Conservation (phyloP, 2,329 filamentous ascomycete species). For the Pyricularia grisea region DNA sequence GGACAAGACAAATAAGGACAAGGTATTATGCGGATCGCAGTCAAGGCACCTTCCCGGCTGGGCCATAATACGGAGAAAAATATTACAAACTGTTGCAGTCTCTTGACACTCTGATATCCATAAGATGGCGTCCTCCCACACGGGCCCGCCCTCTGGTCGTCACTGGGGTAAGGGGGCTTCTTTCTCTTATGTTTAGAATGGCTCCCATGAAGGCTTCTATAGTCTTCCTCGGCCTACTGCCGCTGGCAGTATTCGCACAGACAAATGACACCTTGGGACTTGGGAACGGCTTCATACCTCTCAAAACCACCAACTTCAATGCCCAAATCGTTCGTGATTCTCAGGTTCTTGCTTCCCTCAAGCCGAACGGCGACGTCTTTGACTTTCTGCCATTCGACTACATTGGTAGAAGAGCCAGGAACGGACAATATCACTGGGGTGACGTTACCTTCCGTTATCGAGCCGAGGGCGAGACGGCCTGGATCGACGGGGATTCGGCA, state of each 20-base stretch:
- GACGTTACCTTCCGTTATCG: slow-evolving; percentile 48
- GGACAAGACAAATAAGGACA: neutral
- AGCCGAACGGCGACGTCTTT: slow-evolving; percentile 28
- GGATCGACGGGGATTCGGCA: slow-evolving; percentile 3
- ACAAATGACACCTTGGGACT: neutral
- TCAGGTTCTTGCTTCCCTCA: slow-evolving; percentile 39
- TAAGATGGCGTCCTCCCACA: neutral
- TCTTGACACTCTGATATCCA: neutral
- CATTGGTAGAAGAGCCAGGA: slow-evolving; percentile 32
- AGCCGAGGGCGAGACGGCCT: neutral
- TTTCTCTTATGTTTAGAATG: neutral
- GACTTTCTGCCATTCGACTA: slow-evolving; percentile 47
- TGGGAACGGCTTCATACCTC: slow-evolving; percentile 26
- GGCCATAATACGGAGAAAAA: neutral
- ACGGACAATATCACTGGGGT: slow-evolving; percentile 49
- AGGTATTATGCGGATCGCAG: neutral
- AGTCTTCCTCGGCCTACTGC: neutral
- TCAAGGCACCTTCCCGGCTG: neutral
- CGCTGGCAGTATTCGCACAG: neutral
- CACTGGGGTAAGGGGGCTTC: neutral
- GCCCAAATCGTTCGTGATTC: slow-evolving; percentile 31
- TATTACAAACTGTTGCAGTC: neutral
- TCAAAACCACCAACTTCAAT: slow-evolving; percentile 31
- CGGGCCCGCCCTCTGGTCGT: neutral
- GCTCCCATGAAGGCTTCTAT: neutral